Evolutionary conservation across 2,329 filamentous ascomycete genomes (phyloP).

Genomic region (Phialemoniopsis sp.): DNA sequence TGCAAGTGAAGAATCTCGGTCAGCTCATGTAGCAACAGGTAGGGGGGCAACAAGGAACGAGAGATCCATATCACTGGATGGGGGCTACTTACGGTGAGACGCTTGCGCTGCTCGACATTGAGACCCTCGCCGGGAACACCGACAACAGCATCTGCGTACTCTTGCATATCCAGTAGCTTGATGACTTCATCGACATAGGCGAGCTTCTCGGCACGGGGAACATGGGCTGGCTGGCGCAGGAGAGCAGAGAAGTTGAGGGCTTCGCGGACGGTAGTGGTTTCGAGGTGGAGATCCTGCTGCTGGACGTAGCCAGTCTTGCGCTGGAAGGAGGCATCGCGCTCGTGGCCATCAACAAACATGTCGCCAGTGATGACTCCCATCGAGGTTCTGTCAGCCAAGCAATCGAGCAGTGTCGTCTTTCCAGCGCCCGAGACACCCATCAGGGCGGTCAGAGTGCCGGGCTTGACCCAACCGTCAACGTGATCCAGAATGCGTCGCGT

Average conservation of each 20-base stretch:
- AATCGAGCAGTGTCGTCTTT: conserved; percentile 87
- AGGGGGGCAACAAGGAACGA: no score
- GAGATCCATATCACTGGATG: no score
- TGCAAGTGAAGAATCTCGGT: no score
- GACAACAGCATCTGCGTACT: conserved; percentile 85
- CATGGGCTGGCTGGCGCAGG: conserved; percentile 74
- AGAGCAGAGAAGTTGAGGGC: conserved; percentile 82
- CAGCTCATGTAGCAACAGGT: no score
- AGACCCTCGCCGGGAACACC: conserved; percentile 86
- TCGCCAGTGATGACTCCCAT: conserved; percentile 87
- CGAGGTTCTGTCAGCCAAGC: conserved; percentile 77
- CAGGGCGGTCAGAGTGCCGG: conserved; percentile 81
- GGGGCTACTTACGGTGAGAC: conserved; percentile 55
- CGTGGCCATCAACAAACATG: conserved; percentile 64
- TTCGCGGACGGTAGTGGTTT: conserved; percentile 83
- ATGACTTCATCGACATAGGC: conserved; percentile 90
- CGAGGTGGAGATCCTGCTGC: conserved; percentile 85
- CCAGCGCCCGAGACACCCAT: conserved; percentile 94
- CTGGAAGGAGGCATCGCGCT: conserved; percentile 78
- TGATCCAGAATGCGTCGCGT: conserved; percentile 74
- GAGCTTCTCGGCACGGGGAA: conserved; percentile 73
- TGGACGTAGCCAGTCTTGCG: conserved; percentile 90
- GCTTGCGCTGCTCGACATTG: conserved; percentile 67
- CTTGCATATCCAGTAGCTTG: conserved; percentile 82
- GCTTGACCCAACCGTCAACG: conserved; percentile 91